A percentile compares a stretch with the other conserved stretches of the same genome.
Conservation (phyloP, 306 rosid genomes). For the Vigna reflexopilosa region DNA sequence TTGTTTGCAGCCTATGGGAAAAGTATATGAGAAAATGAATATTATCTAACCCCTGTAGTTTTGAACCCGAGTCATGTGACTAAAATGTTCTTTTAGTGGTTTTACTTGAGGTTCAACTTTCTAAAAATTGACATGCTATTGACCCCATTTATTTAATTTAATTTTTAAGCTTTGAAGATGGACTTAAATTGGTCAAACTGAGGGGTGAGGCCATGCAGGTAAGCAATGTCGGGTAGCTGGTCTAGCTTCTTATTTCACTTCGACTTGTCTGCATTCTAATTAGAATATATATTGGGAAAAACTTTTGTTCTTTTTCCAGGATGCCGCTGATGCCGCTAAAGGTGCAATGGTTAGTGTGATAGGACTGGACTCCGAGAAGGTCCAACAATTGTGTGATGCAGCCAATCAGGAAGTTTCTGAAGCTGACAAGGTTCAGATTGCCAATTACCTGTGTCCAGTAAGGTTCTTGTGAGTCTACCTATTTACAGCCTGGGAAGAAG, state of each 20-base stretch:
- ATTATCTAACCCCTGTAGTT: constrained; percentile 15
- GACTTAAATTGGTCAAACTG: constrained; percentile 93
- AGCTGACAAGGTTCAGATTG: constrained; percentile 86
- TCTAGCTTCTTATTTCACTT: constrained; percentile 35
- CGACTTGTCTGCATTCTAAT: neutral
- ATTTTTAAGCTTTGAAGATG: constrained; percentile 90
- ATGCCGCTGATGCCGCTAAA: constrained; percentile 85
- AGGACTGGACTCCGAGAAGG: constrained; percentile 93
- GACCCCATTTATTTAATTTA: constrained; percentile 41
- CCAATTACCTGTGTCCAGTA: constrained; percentile 92
- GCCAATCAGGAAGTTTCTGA: constrained; percentile 93
- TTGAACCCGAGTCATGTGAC: constrained; percentile 20
- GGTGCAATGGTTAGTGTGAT: constrained; percentile 95
- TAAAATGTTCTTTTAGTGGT: constrained; percentile 24
- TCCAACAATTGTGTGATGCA: constrained; percentile 92
- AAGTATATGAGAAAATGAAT: neutral
- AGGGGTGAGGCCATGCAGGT: constrained; percentile 99
- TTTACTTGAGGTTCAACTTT: constrained; percentile 35
- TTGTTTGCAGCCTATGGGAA: neutral
- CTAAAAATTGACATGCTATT: constrained; percentile 32
- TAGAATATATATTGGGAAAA: constrained; percentile 14
- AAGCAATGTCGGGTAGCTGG: constrained; percentile 39
- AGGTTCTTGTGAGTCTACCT: constrained; percentile 48
- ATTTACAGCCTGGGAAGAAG: constrained; percentile 35
- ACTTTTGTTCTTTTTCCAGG: constrained; percentile 55